Percentiles rank a stretch among this genome's conserved stretches.
These are phyloP conservation scores for Kickxella alabastrina DNA, from an alignment of 192 early-diverging fungal species.

Conservation along the genomic window DNA sequence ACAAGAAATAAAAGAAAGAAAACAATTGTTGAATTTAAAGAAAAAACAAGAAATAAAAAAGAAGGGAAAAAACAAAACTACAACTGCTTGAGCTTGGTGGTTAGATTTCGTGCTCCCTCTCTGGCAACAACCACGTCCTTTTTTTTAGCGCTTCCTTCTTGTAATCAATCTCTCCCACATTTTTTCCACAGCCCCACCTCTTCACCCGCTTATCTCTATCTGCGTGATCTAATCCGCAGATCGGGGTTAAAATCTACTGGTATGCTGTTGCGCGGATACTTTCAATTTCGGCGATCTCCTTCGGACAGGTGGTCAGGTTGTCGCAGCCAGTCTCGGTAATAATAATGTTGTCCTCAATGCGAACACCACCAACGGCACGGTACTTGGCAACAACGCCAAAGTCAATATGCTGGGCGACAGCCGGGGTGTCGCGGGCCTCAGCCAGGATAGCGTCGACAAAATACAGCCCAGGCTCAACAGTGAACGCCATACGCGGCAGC, in stretches of 20 bases:
- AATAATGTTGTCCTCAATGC: slow-evolving; percentile 88
- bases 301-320: slow-evolving; percentile 81
- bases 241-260: too few relatives aligned
- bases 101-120: too few relatives aligned
- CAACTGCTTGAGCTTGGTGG: too few relatives aligned
- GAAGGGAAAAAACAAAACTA: background rate
- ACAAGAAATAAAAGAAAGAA: slow-evolving; percentile 1
- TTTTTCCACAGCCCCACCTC: too few relatives aligned
- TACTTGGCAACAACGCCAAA: slow-evolving; percentile 62
- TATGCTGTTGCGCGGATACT: slow-evolving; percentile 27
- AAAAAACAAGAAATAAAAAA: slow-evolving; percentile 5
- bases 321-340: slow-evolving; percentile 72
- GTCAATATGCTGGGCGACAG: slow-evolving; percentile 61
- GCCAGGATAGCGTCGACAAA: slow-evolving; percentile 81
- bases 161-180: too few relatives aligned
- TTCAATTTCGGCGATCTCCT: slow-evolving; percentile 73
- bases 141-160: too few relatives aligned
- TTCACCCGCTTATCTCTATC: slow-evolving; percentile 6
- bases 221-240: too few relatives aligned
- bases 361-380: slow-evolving; percentile 82
- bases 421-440: slow-evolving; percentile 56
- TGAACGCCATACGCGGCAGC: slow-evolving; percentile 78
- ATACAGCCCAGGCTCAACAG: slow-evolving; percentile 92
- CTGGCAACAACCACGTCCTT: too few relatives aligned
- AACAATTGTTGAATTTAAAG: background rate